These are phyloP conservation scores for Cladosporium halotolerans DNA, from an alignment of 2,329 filamentous ascomycete genomes.

Conservation along the genomic window DNA sequence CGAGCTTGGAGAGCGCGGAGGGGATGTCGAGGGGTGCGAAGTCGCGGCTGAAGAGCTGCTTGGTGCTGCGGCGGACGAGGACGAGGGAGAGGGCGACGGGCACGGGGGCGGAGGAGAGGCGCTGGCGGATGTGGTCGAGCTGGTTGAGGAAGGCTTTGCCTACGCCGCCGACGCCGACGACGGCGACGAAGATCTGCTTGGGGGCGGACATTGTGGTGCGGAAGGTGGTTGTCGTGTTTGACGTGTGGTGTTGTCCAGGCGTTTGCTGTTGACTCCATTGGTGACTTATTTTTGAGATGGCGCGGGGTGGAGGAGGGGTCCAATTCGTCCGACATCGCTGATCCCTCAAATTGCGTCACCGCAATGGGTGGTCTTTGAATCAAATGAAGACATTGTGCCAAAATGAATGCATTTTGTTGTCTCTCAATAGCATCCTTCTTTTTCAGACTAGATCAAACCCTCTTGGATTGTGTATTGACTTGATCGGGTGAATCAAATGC, in stretches of 20 bases:
- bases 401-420: too few relatives aligned
- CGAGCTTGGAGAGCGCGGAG: conserved; percentile 55
- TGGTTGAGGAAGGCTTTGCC: conserved; percentile 87
- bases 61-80: conserved; percentile 80
- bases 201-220: conserved; percentile 34
- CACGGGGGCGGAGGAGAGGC: conserved; percentile 45
- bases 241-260: neutral
- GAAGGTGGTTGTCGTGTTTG: neutral
- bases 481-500: too few relatives aligned
- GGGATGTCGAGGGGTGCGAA: conserved; percentile 63
- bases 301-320: too few relatives aligned
- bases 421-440: too few relatives aligned
- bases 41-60: conserved; percentile 67
- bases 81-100: conserved; percentile 68
- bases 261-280: too few relatives aligned
- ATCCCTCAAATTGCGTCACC: too few relatives aligned
- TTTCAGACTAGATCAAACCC: too few relatives aligned
- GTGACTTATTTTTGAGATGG: too few relatives aligned
- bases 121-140: conserved; percentile 60
- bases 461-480: too few relatives aligned
- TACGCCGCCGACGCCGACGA: conserved; percentile 73
- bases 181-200: conserved; percentile 41
- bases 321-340: too few relatives aligned
- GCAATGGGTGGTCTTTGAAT: too few relatives aligned
- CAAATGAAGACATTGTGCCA: too few relatives aligned